Base-by-base conservation (phyloP, 139 green algal species). In the Zygnema circumcarinatum region DNA sequence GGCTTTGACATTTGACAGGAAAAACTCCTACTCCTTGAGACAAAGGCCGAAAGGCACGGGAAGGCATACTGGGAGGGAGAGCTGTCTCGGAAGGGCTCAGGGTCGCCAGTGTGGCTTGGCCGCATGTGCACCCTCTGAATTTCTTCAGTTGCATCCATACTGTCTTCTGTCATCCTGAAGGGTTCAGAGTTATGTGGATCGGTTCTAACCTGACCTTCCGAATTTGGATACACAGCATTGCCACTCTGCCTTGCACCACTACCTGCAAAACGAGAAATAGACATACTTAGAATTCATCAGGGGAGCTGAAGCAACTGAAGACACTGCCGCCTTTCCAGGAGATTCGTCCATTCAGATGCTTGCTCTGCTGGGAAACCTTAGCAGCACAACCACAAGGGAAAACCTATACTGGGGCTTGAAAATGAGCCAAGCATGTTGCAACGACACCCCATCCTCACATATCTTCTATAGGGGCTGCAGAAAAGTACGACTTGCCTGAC, bases 401-500 rank as follows among this genome's bases (percentile, higher is more conserved):
- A n/a, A n/a, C n/a, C n/a, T n/a, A n/a, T n/a, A n/a, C n/a, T n/a
- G n/a, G n/a, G n/a, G n/a, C n/a, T n/a, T n/a, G n/a, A n/a, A n/a
- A n/a, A n/a, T n/a, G n/a, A n/a, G 56, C 29, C 29, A 35, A 29
- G 56, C 29, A 72, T 72, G 56, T 72, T 35, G 56, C 29, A 29
- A 72, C n/a, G n/a, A n/a, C n/a, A n/a, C n/a, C n/a, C n/a, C n/a
- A n/a, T n/a, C n/a, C n/a, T n/a, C n/a, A n/a, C n/a, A n/a, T n/a
- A n/a, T n/a, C n/a, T n/a, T n/a, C n/a, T n/a, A n/a, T n/a, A n/a
- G n/a, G n/a, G n/a, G n/a, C n/a, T n/a, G n/a, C n/a, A n/a, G n/a
- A n/a, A n/a, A n/a, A n/a, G n/a, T n/a, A n/a, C n/a, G n/a, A 11
- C 69, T 78, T 42, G 36, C 75, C 82, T 39, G 82, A 88, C 22